phyloP scores from a whole-genome alignment of 1,284 basidiomycete genomes.

The Irpex sp. region DNA sequence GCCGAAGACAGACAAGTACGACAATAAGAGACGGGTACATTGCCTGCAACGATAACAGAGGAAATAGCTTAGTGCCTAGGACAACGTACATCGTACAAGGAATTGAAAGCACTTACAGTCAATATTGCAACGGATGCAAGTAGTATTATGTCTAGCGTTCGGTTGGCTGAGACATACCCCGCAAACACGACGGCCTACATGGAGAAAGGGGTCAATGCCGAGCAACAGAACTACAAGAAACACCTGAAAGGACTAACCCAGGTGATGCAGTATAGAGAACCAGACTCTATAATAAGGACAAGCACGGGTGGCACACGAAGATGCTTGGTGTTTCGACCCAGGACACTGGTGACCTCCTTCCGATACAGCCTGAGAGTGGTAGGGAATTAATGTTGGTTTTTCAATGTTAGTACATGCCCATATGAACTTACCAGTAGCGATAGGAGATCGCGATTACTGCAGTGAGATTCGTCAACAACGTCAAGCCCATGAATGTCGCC shows the following conservation, averaged over 20 bases:
- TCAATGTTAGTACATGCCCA: neutral
- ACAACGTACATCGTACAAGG: neutral
- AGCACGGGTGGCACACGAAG: neutral
- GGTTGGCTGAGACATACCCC: neutral
- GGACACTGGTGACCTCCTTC: neutral
- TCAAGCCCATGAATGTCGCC: neutral
- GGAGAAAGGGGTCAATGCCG: neutral
- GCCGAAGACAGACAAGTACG: neutral
- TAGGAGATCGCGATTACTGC: neutral
- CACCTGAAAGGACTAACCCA: neutral
- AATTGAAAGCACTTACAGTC: neutral
- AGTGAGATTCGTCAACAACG: neutral
- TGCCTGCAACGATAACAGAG: neutral
- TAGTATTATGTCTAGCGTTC: neutral
- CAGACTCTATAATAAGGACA: neutral
- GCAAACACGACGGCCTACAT: neutral
- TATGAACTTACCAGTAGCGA: neutral
- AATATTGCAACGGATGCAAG: conserved; percentile 1
- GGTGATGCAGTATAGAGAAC: conserved; percentile 1
- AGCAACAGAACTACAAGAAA: neutral
- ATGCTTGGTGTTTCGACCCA: too few species aligned
- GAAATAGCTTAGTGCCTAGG: too few species aligned
- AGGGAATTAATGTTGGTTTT: too few species aligned
- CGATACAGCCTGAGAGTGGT: neutral
- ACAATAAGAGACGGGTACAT: conserved; percentile 5